These are phyloP conservation scores for Paramyrothecium roridum DNA, from an alignment of 2,329 filamentous ascomycete genomes.

Conservation along the genomic window DNA sequence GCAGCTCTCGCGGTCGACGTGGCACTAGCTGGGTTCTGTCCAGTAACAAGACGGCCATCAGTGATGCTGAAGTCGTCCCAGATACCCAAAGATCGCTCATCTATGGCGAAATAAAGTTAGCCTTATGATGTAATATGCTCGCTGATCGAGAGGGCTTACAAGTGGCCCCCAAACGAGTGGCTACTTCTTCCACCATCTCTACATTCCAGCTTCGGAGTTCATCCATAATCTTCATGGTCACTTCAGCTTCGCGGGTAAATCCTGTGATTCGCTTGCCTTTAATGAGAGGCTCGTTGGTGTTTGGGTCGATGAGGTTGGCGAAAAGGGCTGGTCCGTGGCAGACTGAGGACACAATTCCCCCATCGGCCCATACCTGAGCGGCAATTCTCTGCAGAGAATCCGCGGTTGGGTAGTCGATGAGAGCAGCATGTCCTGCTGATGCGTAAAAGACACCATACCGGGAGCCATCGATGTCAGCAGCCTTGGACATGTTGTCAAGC, in stretches of 20 bases:
- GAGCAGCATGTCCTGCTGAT: conserved; percentile 37
- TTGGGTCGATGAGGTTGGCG: conserved; percentile 24
- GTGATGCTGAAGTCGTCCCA: conserved; percentile 26
- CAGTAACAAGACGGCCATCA: conserved; percentile 36
- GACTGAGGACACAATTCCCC: conserved; percentile 39
- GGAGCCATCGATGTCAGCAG: conserved; percentile 21
- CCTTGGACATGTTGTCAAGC: conserved; percentile 37
- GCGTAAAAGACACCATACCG: conserved; percentile 7
- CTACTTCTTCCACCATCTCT: conserved; percentile 29
- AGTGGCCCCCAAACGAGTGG: conserved; percentile 22
- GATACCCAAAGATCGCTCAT: conserved; percentile 9
- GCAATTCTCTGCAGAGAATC: conserved; percentile 36
- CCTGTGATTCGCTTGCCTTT: conserved; percentile 33
- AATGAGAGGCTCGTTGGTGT: conserved; percentile 31
- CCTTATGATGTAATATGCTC: not conserved
- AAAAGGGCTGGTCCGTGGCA: conserved; percentile 37
- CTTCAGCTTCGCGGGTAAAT: conserved; percentile 35
- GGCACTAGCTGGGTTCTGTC: conserved; percentile 38
- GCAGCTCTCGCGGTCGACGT: conserved; percentile 32
- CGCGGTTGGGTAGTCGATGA: conserved; percentile 44
- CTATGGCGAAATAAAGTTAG: not conserved
- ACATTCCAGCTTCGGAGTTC: conserved; percentile 25
- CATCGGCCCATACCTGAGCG: conserved; percentile 31
- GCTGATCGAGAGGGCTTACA: conserved; percentile 17
- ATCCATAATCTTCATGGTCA: conserved; percentile 25